Base-by-base conservation (phyloP, 2,329 filamentous ascomycete genomes). In the Davidsoniella neocaledoniae region DNA sequence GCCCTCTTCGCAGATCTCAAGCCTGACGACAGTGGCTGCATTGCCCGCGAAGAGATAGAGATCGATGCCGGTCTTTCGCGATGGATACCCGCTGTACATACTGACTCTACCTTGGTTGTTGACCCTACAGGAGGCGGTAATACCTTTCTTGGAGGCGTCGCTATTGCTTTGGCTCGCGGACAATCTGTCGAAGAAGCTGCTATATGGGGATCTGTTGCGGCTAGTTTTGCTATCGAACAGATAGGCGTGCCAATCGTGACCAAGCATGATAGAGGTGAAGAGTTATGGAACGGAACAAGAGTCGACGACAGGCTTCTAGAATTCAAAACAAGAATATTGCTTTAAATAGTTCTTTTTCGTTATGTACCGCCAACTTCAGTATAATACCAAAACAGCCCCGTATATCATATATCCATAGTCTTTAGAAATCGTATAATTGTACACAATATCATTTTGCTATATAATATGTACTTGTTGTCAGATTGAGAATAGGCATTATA, bases 111-210 rank as follows among this genome's bases (percentile, higher is more conserved):
- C 7, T 75, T 68, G 52, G 86, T 95, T 1, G 67, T 91, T n/a
- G 91, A 96, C 63, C 88, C 90, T 0, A 96, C 91, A 0, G 91
- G 91, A 8, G 91, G 87, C 17, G 91, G 91, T 0, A 98, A 98
- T 63, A 81, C 83, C 0, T 96, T 95, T 58, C 68, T 95, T 21
- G 73, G 73, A 19, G 73, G 74, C n/a, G 57, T 79, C 43, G 67
- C 70, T 0, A 68, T 79, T 10, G 77, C 70, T 1, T 64, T 82
- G 56, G 79, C 70, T 29, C 66, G 81, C 48, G 78, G 76, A 1
- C 68, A 73, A 56, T 60, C 63, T 23, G 68, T 84, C 39, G 76
- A 80, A 53, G 79, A 86, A 57, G 87, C 86, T 4, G 79, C 83
- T 4, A 70, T 76, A 0, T 90, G 82, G 77, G 91, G 81, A 4